phyloP scores from a whole-genome alignment of 2,329 filamentous ascomycete genomes.

The Microascus cirrosus region DNA sequence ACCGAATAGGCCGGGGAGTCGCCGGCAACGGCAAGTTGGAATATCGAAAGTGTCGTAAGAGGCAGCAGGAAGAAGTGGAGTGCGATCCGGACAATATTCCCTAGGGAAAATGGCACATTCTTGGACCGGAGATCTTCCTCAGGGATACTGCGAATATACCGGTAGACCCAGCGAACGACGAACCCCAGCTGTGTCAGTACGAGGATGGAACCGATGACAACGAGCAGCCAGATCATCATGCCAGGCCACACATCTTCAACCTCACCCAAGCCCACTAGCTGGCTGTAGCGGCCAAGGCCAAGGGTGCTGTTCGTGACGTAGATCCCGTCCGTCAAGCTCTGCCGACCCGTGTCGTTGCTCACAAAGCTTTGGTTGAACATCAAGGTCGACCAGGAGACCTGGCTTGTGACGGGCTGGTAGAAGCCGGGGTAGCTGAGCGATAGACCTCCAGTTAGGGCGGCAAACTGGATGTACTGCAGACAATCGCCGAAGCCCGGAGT shows the following conservation, averaged over 20 bases:
- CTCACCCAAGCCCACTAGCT: conserved; percentile 69
- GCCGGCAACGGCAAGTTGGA: conserved; percentile 71
- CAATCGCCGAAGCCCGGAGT: conserved; percentile 96
- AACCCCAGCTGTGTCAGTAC: conserved; percentile 69
- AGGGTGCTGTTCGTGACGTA: conserved; percentile 70
- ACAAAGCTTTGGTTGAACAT: conserved; percentile 92
- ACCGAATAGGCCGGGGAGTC: conserved; percentile 60
- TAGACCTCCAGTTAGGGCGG: conserved; percentile 76
- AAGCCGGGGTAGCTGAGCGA: conserved; percentile 86
- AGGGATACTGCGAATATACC: conserved; percentile 56
- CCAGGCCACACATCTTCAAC: conserved; percentile 82
- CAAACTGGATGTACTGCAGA: conserved; percentile 91
- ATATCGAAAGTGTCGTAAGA: conserved; percentile 76
- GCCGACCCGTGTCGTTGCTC: conserved; percentile 51
- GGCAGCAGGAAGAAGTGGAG: conserved; percentile 91
- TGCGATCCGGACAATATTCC: conserved; percentile 71
- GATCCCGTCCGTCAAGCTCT: conserved; percentile 70
- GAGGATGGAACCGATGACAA: conserved; percentile 58
- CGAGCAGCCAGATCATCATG: conserved; percentile 83
- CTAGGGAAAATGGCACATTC: conserved; percentile 77
- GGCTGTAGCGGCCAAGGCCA: conserved; percentile 67
- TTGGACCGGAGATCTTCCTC: conserved; percentile 86
- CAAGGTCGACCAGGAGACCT: conserved; percentile 76
- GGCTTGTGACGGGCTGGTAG: conserved; percentile 84
- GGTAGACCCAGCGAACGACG: conserved; percentile 62